These are phyloP conservation scores for Pyrrhoderma lamaoense DNA, from an alignment of 1,284 basidiomycete genomes.

Conservation along the genomic window DNA sequence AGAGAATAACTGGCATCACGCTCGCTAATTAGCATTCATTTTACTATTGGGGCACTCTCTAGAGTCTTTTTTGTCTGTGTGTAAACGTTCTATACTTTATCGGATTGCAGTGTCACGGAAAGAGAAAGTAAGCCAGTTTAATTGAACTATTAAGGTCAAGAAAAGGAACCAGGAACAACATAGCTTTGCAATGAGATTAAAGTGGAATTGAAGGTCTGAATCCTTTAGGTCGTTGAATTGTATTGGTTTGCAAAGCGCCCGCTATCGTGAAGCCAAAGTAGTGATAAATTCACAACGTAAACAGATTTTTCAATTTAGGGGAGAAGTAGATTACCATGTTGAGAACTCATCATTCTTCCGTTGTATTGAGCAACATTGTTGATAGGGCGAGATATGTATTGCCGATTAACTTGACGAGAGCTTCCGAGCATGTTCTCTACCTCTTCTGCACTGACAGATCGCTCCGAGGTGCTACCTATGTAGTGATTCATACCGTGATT, in stretches of 20 bases:
- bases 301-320: no score
- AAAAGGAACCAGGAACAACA: no score
- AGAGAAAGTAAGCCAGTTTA: no score
- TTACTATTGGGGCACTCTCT: no score
- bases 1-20: no score
- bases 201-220: conserved; percentile 5
- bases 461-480: conserved; percentile 40
- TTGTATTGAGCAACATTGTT: conserved; percentile 6
- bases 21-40: no score
- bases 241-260: not conserved
- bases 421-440: conserved; percentile 53
- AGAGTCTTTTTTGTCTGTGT: no score
- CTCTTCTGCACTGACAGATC: conserved; percentile 60
- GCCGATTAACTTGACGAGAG: conserved; percentile 18
- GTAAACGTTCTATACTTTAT: no score
- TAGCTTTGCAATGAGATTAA: no score
- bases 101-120: no score
- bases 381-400: conserved; percentile 11
- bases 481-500: not conserved
- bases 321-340: conserved; percentile 4
- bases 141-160: no score
- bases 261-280: not conserved
- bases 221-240: conserved; percentile 4
- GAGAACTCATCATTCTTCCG: conserved; percentile 9
- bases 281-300: no score